These are phyloP conservation scores for Lomentospora prolificans DNA, from an alignment of 2,329 filamentous ascomycete genomes.

Conservation along the genomic window DNA sequence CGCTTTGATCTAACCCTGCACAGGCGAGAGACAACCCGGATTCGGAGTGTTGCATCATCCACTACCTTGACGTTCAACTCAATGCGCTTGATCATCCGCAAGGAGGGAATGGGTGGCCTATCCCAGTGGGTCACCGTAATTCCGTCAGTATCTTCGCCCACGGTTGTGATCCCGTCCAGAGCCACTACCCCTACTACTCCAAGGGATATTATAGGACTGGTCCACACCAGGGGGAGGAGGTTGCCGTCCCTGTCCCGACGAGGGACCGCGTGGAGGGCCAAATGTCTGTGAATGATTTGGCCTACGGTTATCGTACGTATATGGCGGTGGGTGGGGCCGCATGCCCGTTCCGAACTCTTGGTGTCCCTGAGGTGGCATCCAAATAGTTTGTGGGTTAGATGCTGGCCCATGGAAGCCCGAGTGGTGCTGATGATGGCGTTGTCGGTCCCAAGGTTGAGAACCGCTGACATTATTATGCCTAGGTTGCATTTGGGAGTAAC, in stretches of 20 bases:
- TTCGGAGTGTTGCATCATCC: too few species aligned
- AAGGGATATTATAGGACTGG: not conserved
- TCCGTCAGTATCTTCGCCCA: not conserved
- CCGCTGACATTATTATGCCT: not conserved
- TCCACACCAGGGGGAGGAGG: not conserved
- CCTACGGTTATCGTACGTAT: slow-evolving; percentile 4
- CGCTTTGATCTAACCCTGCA: too few species aligned
- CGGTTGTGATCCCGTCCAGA: not conserved
- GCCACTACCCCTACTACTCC: not conserved
- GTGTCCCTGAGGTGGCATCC: slow-evolving; percentile 34
- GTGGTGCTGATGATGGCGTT: slow-evolving; percentile 15
- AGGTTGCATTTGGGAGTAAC: not conserved
- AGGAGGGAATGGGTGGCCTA: too few species aligned
- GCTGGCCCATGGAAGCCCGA: slow-evolving; percentile 15
- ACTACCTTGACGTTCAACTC: too few species aligned
- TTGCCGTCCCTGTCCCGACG: not conserved
- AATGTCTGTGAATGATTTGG: not conserved
- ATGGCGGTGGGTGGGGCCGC: slow-evolving; percentile 35
- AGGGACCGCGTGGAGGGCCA: slow-evolving; percentile 20
- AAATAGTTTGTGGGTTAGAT: slow-evolving; percentile 17
- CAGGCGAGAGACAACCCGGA: too few species aligned
- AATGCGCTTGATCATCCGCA: too few species aligned
- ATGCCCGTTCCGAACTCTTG: slow-evolving; percentile 31
- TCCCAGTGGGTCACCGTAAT: too few species aligned
- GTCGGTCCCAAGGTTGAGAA: slow-evolving; percentile 8